Percentiles rank a stretch among this genome's conserved stretches.
phyloP scores from a whole-genome alignment of 108 stramenopile genomes.

The Skeletonema potamos region DNA sequence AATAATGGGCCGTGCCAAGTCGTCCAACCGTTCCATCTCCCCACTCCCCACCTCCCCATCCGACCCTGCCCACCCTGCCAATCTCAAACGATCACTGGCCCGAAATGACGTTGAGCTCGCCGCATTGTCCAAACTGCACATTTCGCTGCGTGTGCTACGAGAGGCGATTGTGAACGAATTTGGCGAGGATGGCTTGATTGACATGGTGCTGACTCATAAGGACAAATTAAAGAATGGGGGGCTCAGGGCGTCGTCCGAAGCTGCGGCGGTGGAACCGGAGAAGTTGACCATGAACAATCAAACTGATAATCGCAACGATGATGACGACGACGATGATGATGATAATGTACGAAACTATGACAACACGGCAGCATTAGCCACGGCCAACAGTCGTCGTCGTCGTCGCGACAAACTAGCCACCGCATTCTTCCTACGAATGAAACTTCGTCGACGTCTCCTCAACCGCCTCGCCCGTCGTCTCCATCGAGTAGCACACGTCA shows the following conservation, averaged over 20 bases:
- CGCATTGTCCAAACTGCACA: conserved; percentile 30
- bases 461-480: conserved; percentile 74
- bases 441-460: conserved; percentile 66
- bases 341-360: conserved; percentile 1
- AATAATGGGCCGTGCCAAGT: background rate
- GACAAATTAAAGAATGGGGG: background rate
- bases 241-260: background rate
- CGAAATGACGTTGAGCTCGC: conserved; percentile 41
- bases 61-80: conserved; percentile 21
- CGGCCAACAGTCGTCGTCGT: no score
- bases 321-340: no score
- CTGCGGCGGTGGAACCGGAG: background rate
- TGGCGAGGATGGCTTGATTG: conserved; percentile 36
- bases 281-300: background rate
- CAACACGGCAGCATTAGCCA: no score
- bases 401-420: conserved; percentile 45
- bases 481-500: conserved; percentile 61
- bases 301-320: no score
- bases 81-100: conserved; percentile 24
- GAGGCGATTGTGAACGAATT: conserved; percentile 18
- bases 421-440: conserved; percentile 65
- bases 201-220: conserved; percentile 1
- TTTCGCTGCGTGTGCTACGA: conserved; percentile 10
- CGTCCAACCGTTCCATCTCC: conserved; percentile 14
- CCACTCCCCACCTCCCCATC: conserved; percentile 4